Base-by-base conservation (phyloP, 768 basidiomycete genomes). In the Russula brevipes region DNA sequence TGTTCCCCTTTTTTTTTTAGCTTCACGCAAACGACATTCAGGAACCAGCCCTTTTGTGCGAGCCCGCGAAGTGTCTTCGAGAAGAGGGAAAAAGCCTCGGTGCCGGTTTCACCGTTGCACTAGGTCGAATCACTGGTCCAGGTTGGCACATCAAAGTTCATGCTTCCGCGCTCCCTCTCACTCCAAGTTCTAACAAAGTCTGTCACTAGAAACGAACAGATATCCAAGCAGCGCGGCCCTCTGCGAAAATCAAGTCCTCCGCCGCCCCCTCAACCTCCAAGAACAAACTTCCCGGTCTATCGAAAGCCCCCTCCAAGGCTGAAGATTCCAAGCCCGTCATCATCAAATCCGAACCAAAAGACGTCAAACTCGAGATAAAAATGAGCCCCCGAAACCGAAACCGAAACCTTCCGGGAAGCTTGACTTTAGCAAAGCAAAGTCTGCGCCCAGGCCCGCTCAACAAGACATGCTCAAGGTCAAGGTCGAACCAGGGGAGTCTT, bases 401-500 rank as follows among this genome's bases (percentile, higher is more conserved):
- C n/a, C 74, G 0, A 77, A 73, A 54, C 63, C 71, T 35, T 71
- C 78, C 2, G 85, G 84, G 5, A 84, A 82, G 69, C 76, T 87
- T 6, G 82, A 86, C 66, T 88, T 64, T 30, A 39, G 54, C 55
- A 65, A 69, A 57, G 65, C 68, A 31, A 68, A 65, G 50, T 45
- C 52, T 24, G 65, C 54, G 45, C 38, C 63, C 14, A 67, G 60
- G 54, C 30, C 50, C 24, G 65, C 64, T 24, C 24, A 24, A 47
- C 24, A 41, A 36, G 65, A 46, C 33, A 46, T 35, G 24, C 19
- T n/a, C 46, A 63, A 70, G 57, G 53, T 35, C 50, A 60, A 71
- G 56, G 51, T n/a, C 19, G 68, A 66, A 57, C 54, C 66, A 16
- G 57, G 60, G 60, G 63, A 69, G 36, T 30, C 58, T 16, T 65